Conservation (phyloP, 1,284 basidiomycete genomes). For the Ganoderma sinense region DNA sequence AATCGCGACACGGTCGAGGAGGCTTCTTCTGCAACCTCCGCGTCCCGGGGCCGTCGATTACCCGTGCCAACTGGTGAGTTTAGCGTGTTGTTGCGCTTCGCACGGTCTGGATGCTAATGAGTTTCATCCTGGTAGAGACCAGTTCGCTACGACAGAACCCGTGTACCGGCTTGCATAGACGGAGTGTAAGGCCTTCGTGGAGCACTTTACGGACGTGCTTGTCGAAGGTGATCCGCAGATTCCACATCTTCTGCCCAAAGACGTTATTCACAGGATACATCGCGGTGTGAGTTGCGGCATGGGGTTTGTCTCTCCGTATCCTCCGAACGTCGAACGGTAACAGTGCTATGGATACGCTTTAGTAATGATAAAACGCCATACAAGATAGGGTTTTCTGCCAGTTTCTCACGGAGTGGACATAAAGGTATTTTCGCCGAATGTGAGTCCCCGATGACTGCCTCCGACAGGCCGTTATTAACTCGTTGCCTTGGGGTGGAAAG, state of each 20-base stretch:
- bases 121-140: no score
- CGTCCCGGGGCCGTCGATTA: no score
- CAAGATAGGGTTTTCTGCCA: constrained; percentile 81
- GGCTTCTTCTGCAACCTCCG: no score
- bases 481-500: constrained; percentile 35
- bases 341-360: constrained; percentile 75
- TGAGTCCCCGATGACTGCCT: constrained; percentile 50
- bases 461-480: not conserved
- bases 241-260: constrained; percentile 86
- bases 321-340: not conserved
- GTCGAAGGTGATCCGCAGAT: constrained; percentile 81
- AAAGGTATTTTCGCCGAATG: constrained; percentile 85
- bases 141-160: constrained; percentile 61
- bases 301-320: not conserved
- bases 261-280: constrained; percentile 86
- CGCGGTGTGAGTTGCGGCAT: constrained; percentile 67
- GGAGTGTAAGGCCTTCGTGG: constrained; percentile 89
- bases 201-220: constrained; percentile 70
- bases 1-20: no score
- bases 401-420: constrained; percentile 80
- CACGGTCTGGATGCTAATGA: no score
- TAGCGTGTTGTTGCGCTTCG: no score
- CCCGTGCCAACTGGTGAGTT: no score
- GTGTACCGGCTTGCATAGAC: constrained; percentile 84
- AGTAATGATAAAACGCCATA: constrained; percentile 95